Base-by-base conservation (phyloP, 1,284 basidiomycete genomes). In the Thecaphora thlaspeos region DNA sequence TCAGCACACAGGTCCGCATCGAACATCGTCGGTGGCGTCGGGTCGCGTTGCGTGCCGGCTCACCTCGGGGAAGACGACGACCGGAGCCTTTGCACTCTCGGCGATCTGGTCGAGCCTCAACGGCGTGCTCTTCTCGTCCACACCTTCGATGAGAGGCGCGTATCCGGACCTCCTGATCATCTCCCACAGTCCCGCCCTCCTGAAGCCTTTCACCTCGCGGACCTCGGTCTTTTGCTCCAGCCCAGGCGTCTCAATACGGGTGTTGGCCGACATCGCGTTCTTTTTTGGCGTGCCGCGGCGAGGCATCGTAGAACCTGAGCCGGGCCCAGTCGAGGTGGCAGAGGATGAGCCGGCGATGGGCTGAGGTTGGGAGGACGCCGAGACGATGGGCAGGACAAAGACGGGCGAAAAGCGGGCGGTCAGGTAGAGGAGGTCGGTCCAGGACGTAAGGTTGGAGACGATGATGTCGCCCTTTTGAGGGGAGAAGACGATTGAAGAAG, bases 371-470 rank as follows among this genome's bases (percentile, higher is more conserved):
- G 7, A 11, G 10, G 32, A 34, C 17, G 46, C 48, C 12, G 30
- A 15, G 32, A 61, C 55, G 15, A 60, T 44, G 1, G 64, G 59
- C 3, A 56, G 44, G 0, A 51, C 48, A 15, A 57, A 61, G 15
- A 21, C 41, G 11, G 53, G 45, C 3, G 61, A 52, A 36, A 43
- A 72, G 46, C 64, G 46, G 42, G 69, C 68, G 0, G 68, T 36
- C 9, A 78, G 61, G 42, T 70, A 63, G 8, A 78, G 42, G 4
- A 76, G 41, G 18, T 78, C 76, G 32, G 76, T 42, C 58, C 62
- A 73, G 11, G 61, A 67, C 0, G 68, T 67, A n/a, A 64, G 68
- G 36, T 78, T 78, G 7, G 67, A 42, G 23, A 78, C 18, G 40
- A 78, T 65, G 19, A 76, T 2, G 50, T 74, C 73, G 11, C 71